phyloP scores from a whole-genome alignment of 208 protist genomes.

The Wallacemonas collosoma region DNA sequence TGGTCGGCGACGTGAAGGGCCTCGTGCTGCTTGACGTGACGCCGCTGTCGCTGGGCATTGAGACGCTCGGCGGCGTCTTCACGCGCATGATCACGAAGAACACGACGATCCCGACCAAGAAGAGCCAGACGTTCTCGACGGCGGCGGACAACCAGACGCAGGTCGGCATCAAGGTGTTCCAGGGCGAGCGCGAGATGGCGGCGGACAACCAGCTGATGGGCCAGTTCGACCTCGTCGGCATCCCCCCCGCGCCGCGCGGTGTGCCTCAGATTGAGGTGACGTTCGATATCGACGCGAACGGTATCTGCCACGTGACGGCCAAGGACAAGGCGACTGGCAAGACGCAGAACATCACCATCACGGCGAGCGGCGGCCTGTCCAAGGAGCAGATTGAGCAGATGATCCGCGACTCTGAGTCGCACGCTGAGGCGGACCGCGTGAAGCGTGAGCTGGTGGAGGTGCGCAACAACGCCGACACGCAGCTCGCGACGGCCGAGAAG shows the following conservation, averaged over 20 bases:
- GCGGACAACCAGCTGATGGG: slow-evolving; percentile 95
- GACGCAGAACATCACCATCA: slow-evolving; percentile 96
- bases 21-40: slow-evolving; percentile 99
- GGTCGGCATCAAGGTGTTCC: slow-evolving; percentile 92
- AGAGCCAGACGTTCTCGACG: slow-evolving; percentile 94
- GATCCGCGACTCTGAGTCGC: slow-evolving; percentile 81
- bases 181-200: slow-evolving; percentile 95
- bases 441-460: slow-evolving; percentile 78
- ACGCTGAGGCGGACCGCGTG: slow-evolving; percentile 74
- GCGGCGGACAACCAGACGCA: slow-evolving; percentile 77
- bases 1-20: slow-evolving; percentile 92
- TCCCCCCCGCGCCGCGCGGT: slow-evolving; percentile 92
- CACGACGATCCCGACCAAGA: slow-evolving; percentile 98
- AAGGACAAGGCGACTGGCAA: slow-evolving; percentile 97
- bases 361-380: slow-evolving; percentile 72
- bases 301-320: slow-evolving; percentile 98
- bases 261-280: slow-evolving; percentile 97
- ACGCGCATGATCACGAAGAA: slow-evolving; percentile 98
- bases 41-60: slow-evolving; percentile 98
- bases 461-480: slow-evolving; percentile 83
- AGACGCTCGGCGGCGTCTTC: slow-evolving; percentile 97
- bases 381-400: slow-evolving; percentile 89
- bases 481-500: slow-evolving; percentile 68
- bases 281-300: slow-evolving; percentile 99
- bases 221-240: slow-evolving; percentile 93